Evolutionary conservation across 225 moss, liverwort and hornwort species (phyloP).

Genomic region (Anthoceros angustus): DNA sequence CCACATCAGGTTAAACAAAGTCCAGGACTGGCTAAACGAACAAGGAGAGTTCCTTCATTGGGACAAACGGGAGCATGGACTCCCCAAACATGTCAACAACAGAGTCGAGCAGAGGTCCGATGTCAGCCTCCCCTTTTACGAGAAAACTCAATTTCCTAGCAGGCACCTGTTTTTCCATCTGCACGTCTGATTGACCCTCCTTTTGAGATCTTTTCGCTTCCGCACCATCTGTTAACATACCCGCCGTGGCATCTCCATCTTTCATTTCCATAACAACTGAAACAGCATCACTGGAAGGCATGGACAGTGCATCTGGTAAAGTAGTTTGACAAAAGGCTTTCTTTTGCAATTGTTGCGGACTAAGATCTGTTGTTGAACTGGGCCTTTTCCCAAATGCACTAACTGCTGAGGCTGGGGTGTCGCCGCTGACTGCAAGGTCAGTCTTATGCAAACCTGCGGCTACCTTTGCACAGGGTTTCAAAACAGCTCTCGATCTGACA

Average conservation of each 20-base stretch:
- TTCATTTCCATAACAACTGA: not conserved
- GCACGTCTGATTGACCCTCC: conserved; percentile 34
- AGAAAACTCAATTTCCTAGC: conserved; percentile 51
- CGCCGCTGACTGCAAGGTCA: not conserved
- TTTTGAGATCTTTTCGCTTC: conserved; percentile 27
- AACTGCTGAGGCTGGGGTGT: not conserved
- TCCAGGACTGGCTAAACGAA: conserved; percentile 9
- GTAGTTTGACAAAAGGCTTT: not conserved
- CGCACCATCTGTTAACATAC: conserved; percentile 21
- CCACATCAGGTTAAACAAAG: no score
- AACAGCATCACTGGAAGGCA: not conserved
- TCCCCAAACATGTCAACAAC: conserved; percentile 88
- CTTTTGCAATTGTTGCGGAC: not conserved
- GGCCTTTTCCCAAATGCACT: not conserved
- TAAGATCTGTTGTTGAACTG: not conserved
- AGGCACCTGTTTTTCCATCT: conserved; percentile 19
- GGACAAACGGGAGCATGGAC: conserved; percentile 90
- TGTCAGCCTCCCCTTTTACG: conserved; percentile 82
- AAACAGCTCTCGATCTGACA: conserved; percentile 19
- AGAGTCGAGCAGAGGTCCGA: conserved; percentile 52
- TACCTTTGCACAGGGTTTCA: conserved; percentile 35
- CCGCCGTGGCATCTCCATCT: conserved; percentile 26
- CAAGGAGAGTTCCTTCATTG: conserved; percentile 64
- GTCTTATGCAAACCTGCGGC: conserved; percentile 29
- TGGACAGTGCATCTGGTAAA: not conserved